Percentiles rank a stretch among this genome's conserved stretches.
Evolutionary conservation across 331 rosid genomes (phyloP).

Genomic region (Malus hybrid): DNA sequence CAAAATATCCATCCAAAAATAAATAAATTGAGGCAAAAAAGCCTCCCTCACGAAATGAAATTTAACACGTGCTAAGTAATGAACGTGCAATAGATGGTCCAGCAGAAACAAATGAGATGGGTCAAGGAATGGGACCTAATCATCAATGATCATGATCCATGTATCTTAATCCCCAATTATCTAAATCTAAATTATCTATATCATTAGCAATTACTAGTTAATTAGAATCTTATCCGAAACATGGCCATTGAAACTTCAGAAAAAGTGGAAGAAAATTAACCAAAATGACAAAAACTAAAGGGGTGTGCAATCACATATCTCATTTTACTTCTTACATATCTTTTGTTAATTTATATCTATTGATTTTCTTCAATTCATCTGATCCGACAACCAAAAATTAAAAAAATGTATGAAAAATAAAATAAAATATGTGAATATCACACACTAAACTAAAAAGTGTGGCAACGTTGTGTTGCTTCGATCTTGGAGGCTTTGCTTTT

Average conservation of each 20-base stretch:
- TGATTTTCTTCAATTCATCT: too few species aligned
- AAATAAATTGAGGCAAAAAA: too few species aligned
- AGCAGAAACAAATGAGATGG: neutral
- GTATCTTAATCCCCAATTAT: neutral
- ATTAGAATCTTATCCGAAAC: conserved; percentile 4
- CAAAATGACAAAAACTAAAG: neutral
- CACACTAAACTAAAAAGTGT: neutral
- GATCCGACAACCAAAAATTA: too few species aligned
- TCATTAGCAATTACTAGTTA: neutral
- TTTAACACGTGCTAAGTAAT: too few species aligned
- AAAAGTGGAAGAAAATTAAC: neutral
- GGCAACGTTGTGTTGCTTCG: neutral
- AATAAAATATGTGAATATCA: too few species aligned
- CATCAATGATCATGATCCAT: neutral
- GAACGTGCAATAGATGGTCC: neutral
- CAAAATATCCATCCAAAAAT: too few species aligned
- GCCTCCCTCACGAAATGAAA: too few species aligned
- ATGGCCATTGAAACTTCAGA: neutral
- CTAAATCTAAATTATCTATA: neutral
- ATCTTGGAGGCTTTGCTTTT: neutral
- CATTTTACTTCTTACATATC: too few species aligned
- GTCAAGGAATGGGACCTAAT: neutral
- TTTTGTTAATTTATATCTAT: too few species aligned
- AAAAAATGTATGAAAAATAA: too few species aligned
- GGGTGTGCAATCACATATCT: neutral